Evolutionary conservation across 495 filamentous ascomycete genomes (phyloP).

Genomic region (Podospora conica): DNA sequence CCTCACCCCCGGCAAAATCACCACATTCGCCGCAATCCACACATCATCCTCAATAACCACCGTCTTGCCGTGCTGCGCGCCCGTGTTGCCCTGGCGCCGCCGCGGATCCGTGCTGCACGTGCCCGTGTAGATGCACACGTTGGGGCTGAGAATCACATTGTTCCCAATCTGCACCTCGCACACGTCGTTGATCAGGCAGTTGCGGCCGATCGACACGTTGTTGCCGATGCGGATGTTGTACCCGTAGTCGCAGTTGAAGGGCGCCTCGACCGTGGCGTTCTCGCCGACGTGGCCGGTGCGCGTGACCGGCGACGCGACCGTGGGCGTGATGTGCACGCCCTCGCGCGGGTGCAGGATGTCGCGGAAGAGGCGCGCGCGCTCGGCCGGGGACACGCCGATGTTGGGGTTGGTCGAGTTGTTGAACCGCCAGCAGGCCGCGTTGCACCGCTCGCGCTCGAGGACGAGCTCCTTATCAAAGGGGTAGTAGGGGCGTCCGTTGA

Average conservation of each 20-base stretch:
- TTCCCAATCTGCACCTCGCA: constrained; percentile 66
- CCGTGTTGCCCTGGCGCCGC: constrained; percentile 65
- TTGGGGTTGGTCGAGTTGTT: constrained; percentile 83
- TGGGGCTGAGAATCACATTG: constrained; percentile 74
- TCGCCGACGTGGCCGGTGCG: constrained; percentile 63
- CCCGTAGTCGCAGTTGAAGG: constrained; percentile 92
- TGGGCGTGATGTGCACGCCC: constrained; percentile 42
- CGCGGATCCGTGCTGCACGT: constrained; percentile 71
- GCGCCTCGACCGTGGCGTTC: constrained; percentile 75
- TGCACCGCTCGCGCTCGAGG: constrained; percentile 82
- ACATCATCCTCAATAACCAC: constrained; percentile 85
- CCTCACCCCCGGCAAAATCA: constrained; percentile 74
- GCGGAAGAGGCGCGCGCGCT: constrained; percentile 73
- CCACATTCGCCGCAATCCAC: constrained; percentile 62
- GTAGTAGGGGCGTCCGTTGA: constrained; percentile 71
- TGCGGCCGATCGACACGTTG: constrained; percentile 77
- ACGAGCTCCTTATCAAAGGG: constrained; percentile 72
- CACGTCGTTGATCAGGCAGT: constrained; percentile 83
- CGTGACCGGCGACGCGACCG: constrained; percentile 41
- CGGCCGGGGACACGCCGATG: constrained; percentile 65
- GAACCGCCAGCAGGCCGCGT: constrained; percentile 76
- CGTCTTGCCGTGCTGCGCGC: constrained; percentile 61
- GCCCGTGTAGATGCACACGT: constrained; percentile 78
- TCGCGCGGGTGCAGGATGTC: constrained; percentile 57
- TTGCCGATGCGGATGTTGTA: constrained; percentile 89